Evolutionary conservation across 108 stramenopile genomes (phyloP).

Genomic region (Skeletonema costatum): DNA sequence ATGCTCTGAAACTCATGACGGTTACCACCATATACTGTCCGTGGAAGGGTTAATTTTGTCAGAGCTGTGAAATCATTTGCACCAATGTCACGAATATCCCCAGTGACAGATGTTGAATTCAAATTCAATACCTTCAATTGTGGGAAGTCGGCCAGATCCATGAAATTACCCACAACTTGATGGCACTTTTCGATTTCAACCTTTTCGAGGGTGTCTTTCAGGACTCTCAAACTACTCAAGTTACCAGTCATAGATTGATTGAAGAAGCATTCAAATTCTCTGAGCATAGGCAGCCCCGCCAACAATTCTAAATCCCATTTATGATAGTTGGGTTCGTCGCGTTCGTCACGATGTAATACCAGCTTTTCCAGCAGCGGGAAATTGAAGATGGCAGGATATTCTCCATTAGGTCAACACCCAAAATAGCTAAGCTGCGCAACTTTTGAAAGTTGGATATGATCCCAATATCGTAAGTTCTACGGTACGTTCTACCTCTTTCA

Average conservation of each 20-base stretch:
- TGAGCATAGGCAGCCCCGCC: not conserved
- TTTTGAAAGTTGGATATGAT: not conserved
- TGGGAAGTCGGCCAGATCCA: conserved; percentile 22
- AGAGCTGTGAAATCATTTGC: not conserved
- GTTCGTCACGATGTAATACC: no score
- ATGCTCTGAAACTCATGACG: not conserved
- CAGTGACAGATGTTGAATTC: not conserved
- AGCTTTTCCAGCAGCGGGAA: not conserved
- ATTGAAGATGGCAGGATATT: not conserved
- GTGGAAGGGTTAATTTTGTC: not conserved
- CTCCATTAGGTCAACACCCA: not conserved
- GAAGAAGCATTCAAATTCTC: not conserved
- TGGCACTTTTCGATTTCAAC: not conserved
- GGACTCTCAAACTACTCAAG: not conserved
- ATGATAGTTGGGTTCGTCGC: not conserved
- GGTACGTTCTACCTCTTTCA: not conserved
- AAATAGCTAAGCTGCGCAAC: not conserved
- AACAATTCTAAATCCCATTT: conserved; percentile 1
- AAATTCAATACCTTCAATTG: not conserved
- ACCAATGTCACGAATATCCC: not conserved
- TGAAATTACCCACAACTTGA: not conserved
- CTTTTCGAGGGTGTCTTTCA: not conserved
- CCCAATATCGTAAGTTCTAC: not conserved
- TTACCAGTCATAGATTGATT: not conserved
- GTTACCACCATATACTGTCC: not conserved